Percentiles rank a stretch among this genome's conserved stretches.
Evolutionary conservation across 495 filamentous ascomycete genomes (phyloP).

Genomic region (Xylaria scruposa): DNA sequence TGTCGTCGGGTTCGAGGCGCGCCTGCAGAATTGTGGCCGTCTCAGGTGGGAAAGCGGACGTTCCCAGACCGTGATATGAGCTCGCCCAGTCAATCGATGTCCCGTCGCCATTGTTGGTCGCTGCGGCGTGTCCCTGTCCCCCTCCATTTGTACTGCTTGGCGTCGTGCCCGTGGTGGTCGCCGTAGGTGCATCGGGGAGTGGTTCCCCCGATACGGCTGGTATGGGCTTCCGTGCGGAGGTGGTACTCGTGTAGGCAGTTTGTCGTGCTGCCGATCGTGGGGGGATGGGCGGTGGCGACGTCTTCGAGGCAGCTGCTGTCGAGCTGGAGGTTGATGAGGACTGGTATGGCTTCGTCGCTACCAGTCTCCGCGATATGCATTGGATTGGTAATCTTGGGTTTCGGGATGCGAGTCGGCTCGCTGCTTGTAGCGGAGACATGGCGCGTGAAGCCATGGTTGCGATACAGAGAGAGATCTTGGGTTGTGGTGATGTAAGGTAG

Average conservation of each 20-base stretch:
- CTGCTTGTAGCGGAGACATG: slow-evolving; percentile 19
- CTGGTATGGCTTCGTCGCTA: slow-evolving; percentile 25
- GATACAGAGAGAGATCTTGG: not conserved
- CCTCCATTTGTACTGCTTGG: not conserved
- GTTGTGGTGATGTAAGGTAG: slow-evolving; percentile 8
- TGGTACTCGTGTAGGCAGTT: not conserved
- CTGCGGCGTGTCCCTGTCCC: not conserved
- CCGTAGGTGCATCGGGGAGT: slow-evolving; percentile 21
- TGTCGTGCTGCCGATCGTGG: not conserved
- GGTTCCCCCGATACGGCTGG: slow-evolving; percentile 32
- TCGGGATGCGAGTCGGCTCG: slow-evolving; percentile 4
- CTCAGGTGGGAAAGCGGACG: slow-evolving; percentile 77
- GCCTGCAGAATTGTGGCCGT: slow-evolving; percentile 72
- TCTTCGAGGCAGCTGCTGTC: not conserved
- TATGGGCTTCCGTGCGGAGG: slow-evolving; percentile 29
- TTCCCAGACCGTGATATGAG: slow-evolving; percentile 87
- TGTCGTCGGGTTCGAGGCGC: slow-evolving; percentile 71
- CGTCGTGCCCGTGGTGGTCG: not conserved
- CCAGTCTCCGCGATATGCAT: slow-evolving; percentile 25
- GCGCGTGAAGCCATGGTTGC: slow-evolving; percentile 20
- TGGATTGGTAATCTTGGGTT: not conserved
- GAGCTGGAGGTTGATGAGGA: not conserved
- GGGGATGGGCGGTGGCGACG: slow-evolving; percentile 3
- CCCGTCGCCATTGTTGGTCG: not conserved
- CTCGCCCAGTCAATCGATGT: slow-evolving; percentile 84